Percentiles rank a stretch among this genome's conserved stretches.
Conservation (phyloP, 2,329 filamentous ascomycete species). For the Hirsutella rhossiliensis region DNA sequence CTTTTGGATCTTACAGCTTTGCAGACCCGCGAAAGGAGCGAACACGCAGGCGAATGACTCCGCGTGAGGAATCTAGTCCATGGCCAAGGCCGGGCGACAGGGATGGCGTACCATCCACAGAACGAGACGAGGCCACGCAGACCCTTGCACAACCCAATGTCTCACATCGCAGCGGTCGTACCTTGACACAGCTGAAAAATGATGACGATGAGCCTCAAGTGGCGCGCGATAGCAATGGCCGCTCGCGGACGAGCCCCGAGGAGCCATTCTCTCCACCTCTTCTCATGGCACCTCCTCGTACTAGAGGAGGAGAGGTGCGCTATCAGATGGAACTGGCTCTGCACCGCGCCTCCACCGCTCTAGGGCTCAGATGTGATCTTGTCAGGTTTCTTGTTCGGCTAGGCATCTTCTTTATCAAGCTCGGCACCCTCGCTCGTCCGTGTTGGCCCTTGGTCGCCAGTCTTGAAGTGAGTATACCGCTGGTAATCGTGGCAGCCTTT, state of each 20-base stretch:
- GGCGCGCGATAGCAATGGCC: background rate
- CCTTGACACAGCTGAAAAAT: background rate
- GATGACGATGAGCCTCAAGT: background rate
- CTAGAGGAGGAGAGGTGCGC: slow-evolving; percentile 17
- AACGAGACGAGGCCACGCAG: background rate
- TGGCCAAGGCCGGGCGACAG: background rate
- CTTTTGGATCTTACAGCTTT: slow-evolving; percentile 5
- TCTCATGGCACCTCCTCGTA: slow-evolving; percentile 36
- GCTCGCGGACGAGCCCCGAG: background rate
- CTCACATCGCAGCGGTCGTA: background rate
- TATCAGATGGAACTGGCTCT: slow-evolving; percentile 22
- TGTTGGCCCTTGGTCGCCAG: slow-evolving; percentile 64
- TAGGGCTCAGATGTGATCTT: slow-evolving; percentile 17
- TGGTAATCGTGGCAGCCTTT: slow-evolving; percentile 56
- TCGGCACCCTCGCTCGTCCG: slow-evolving; percentile 49
- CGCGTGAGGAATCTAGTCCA: background rate
- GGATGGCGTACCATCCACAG: background rate
- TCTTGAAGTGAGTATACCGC: slow-evolving; percentile 50
- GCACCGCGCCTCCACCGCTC: slow-evolving; percentile 14
- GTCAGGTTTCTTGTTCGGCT: slow-evolving; percentile 34
- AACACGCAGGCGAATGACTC: slow-evolving; percentile 5
- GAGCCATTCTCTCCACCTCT: slow-evolving; percentile 14
- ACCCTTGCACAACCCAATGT: background rate
- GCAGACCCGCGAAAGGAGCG: slow-evolving; percentile 20
- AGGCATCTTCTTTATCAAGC: slow-evolving; percentile 55